Evolutionary conservation across 371 early-diverging fungal genomes (phyloP), one percentile per base, ranked within the genome.

Genomic region (Polyrhizophydium stewartii): DNA sequence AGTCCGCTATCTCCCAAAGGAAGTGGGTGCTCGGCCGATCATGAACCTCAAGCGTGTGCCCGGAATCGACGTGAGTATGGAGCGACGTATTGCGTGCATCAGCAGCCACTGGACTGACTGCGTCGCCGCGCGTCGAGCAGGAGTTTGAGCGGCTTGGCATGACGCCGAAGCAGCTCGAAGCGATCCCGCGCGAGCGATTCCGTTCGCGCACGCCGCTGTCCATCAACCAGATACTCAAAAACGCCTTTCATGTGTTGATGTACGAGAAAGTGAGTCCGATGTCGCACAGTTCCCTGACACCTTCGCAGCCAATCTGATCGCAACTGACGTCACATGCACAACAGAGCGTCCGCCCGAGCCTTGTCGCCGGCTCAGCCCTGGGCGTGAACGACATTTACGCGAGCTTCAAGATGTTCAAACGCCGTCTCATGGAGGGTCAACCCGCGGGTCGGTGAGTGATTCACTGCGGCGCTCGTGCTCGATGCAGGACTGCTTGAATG

Each of bases 1-100:
- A 37, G 59, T 90, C 17, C 77, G 88, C 5, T 70, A 91, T 19
- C 66, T 91, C 12, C 92, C 92, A 22, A 92, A 92, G 64, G 79
- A 73, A 24, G 45, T 64, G 16, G 86, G 84, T 1, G 70, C 88
- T 22, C 79, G 92, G 10, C 76, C 84, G 7, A 89, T 92, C 60
- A 79, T 77, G 37, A 89, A 90, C 58, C 69, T 92, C 56, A 68
- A 71, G 28, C 62, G 85, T n/a, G n/a, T n/a, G n/a, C n/a, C n/a
- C n/a, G n/a, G n/a, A n/a, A n/a, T n/a, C n/a, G n/a, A n/a, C n/a
- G n/a, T n/a, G n/a, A n/a, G n/a, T n/a, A n/a, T n/a, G n/a, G n/a
- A n/a, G n/a, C n/a, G n/a, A n/a, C n/a, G n/a, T n/a, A n/a, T n/a
- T n/a, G n/a, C n/a, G n/a, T n/a, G n/a, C n/a, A n/a, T n/a, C n/a